Evolutionary conservation across 805 yeast species (phyloP).

Genomic region (Scheffersomyces stipitis): DNA sequence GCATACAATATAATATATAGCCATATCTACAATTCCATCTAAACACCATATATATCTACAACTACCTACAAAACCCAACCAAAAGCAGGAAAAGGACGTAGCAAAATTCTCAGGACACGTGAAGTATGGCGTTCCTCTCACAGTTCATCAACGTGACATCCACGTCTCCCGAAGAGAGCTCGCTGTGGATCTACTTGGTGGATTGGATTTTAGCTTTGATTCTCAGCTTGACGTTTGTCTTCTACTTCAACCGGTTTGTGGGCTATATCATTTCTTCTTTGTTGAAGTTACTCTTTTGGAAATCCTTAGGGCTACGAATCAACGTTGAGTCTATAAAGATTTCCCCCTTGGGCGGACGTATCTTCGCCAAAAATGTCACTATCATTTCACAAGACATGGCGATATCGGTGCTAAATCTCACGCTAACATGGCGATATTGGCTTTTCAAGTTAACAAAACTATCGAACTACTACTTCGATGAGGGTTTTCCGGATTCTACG

Average conservation of each 20-base stretch:
- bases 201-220: constrained; percentile 77
- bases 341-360: constrained; percentile 78
- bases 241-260: constrained; percentile 71
- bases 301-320: constrained; percentile 53
- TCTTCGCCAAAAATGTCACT: constrained; percentile 73
- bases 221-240: constrained; percentile 61
- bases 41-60: too few relatives aligned
- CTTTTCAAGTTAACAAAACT: constrained; percentile 44
- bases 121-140: constrained; percentile 25
- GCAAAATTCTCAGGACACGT: too few relatives aligned
- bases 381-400: constrained; percentile 75
- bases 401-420: constrained; percentile 65
- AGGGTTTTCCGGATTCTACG: constrained; percentile 5
- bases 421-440: constrained; percentile 93
- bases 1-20: too few relatives aligned
- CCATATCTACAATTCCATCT: too few relatives aligned
- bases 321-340: constrained; percentile 73
- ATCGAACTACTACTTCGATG: constrained; percentile 30
- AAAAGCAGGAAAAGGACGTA: too few relatives aligned
- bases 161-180: constrained; percentile 19
- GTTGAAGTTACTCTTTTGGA: constrained; percentile 63
- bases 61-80: too few relatives aligned
- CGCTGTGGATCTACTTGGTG: constrained; percentile 68
- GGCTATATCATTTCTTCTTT: constrained; percentile 58
- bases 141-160: constrained; percentile 26